Conservation (phyloP, 1,284 basidiomycete genomes). For the Volvariella volvacea region DNA sequence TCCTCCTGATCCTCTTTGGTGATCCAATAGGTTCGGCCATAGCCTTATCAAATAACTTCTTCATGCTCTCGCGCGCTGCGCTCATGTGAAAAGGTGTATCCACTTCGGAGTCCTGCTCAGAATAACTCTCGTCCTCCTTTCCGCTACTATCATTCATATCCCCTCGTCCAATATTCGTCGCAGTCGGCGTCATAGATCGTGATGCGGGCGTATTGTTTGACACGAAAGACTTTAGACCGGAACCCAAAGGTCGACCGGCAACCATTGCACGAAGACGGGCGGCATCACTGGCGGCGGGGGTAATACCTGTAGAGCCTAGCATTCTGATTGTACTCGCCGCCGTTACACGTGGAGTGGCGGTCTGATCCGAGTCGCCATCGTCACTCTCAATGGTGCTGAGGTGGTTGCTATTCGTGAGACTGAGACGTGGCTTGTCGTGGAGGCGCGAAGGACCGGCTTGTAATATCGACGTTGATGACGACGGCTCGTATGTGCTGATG, state of each 20-base stretch:
- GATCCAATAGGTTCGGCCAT: constrained; percentile 54
- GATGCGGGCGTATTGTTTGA: too few species aligned
- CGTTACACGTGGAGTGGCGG: constrained; percentile 15
- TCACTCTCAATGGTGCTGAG: constrained; percentile 23
- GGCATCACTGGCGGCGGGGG: too few species aligned
- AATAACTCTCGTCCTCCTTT: too few species aligned
- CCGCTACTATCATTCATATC: too few species aligned
- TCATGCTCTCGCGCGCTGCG: constrained; percentile 46
- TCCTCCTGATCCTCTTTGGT: constrained; percentile 40
- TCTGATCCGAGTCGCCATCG: constrained; percentile 39
- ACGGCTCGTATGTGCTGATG: constrained; percentile 2
- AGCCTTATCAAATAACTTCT: constrained; percentile 55
- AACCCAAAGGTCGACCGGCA: too few species aligned
- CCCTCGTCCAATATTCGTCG: too few species aligned
- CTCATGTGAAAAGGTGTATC: background rate
- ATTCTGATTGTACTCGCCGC: too few species aligned
- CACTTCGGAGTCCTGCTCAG: too few species aligned
- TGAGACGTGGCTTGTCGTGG: constrained; percentile 22
- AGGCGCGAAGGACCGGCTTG: constrained; percentile 34
- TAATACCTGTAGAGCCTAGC: too few species aligned
- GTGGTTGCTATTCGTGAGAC: constrained; percentile 16
- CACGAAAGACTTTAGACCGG: too few species aligned
- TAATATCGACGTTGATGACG: constrained; percentile 19
- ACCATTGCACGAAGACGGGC: too few species aligned
- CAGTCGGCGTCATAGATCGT: too few species aligned